These are phyloP conservation scores for Sporothrix brasiliensis DNA, from an alignment of 2,329 filamentous ascomycete species.

Conservation along the genomic window DNA sequence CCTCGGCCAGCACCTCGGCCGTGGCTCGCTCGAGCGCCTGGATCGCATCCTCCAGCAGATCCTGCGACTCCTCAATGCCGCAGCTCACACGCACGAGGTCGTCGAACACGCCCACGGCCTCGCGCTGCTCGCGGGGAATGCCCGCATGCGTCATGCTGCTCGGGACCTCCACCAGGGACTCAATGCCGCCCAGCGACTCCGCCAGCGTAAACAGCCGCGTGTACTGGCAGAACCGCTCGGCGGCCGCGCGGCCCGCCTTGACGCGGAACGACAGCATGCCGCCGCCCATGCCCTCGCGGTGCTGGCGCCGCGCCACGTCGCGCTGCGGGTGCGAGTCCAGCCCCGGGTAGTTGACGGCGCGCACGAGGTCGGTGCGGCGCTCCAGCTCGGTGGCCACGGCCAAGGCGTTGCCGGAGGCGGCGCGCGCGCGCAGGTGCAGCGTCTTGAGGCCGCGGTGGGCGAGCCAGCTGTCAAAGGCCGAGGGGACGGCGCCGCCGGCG, in stretches of 20 bases:
- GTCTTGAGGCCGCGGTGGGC: constrained; percentile 97
- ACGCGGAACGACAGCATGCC: constrained; percentile 98
- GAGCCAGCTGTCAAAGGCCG: constrained; percentile 96
- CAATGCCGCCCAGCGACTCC: constrained; percentile 85
- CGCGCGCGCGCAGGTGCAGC: constrained; percentile 85
- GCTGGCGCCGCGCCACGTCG: constrained; percentile 82
- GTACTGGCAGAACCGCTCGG: constrained; percentile 86
- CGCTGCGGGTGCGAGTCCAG: constrained; percentile 85
- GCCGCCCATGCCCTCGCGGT: constrained; percentile 90
- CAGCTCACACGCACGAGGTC: constrained; percentile 92
- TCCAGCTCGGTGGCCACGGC: constrained; percentile 76
- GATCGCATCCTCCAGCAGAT: constrained; percentile 79
- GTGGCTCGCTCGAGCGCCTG: constrained; percentile 75
- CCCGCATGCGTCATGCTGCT: constrained; percentile 97
- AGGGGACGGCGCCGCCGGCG: constrained; percentile 92
- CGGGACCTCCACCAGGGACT: constrained; percentile 88
- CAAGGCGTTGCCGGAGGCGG: constrained; percentile 80
- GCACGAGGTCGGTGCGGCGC: constrained; percentile 74
- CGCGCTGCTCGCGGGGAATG: constrained; percentile 85
- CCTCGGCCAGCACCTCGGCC: constrained; percentile 30
- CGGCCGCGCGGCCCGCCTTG: constrained; percentile 79
- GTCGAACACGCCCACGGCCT: constrained; percentile 91
- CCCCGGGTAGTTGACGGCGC: constrained; percentile 90
- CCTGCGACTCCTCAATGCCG: constrained; percentile 86
- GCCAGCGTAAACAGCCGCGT: constrained; percentile 92